Percentiles rank a stretch among this genome's conserved stretches.
These are phyloP conservation scores for Neohortaea acidophila DNA, from an alignment of 495 filamentous ascomycete species.

Conservation along the genomic window DNA sequence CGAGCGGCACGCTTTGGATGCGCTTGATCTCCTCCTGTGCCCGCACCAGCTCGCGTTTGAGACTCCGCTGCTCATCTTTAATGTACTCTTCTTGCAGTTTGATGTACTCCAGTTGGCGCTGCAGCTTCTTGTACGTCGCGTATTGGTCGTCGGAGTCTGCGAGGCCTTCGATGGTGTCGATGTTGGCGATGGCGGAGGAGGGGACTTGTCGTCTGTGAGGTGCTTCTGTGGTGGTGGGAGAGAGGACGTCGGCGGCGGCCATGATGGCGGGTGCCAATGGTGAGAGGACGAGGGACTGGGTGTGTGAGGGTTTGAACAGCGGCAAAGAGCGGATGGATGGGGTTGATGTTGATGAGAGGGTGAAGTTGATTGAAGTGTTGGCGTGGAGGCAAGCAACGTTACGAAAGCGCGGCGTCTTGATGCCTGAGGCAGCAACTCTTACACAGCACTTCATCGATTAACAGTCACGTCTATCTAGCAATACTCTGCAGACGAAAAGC, in stretches of 20 bases:
- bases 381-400: neutral
- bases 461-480: too few species aligned
- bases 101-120: constrained; percentile 92
- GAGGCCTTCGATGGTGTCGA: constrained; percentile 73
- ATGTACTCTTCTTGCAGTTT: constrained; percentile 99
- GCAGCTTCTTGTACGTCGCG: constrained; percentile 81
- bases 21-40: constrained; percentile 99
- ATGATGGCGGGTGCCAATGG: constrained; percentile 5
- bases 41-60: constrained; percentile 92
- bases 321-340: too few species aligned
- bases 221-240: constrained; percentile 54
- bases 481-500: too few species aligned
- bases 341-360: neutral
- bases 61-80: constrained; percentile 97
- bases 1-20: constrained; percentile 92
- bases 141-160: constrained; percentile 85
- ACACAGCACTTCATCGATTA: too few species aligned
- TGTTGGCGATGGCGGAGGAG: constrained; percentile 69
- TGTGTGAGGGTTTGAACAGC: neutral
- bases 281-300: too few species aligned
- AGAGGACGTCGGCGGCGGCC: constrained; percentile 65
- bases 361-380: neutral
- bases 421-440: too few species aligned
- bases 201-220: constrained; percentile 60
- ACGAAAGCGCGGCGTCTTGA: too few species aligned